Base-by-base conservation (phyloP, 139 green algal genomes). In the Coelastrella sp. region DNA sequence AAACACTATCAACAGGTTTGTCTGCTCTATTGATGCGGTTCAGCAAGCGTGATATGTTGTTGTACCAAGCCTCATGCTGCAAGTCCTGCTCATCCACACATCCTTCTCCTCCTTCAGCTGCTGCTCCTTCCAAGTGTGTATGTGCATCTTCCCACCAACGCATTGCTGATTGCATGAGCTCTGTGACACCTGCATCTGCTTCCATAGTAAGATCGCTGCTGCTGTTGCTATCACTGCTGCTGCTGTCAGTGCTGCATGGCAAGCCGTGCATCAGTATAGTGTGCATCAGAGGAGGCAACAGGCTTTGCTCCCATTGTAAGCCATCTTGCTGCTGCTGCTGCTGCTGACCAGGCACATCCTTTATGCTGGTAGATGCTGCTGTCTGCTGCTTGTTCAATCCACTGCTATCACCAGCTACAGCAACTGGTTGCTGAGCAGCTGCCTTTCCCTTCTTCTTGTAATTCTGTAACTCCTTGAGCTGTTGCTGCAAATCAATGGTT, bases 251-350 rank as follows among this genome's bases (percentile, higher is more conserved):
- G 62, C 7, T 69, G 27, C 15, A 23, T 2, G 17, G 21, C 1
- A 5, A 4, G 1, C 6, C 30, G 40, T 13, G 30, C 27, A 25
- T 15, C 34, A 50, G 32, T 35, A 74, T 51, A n/a, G 1, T 74
- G 9, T 27, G 30, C 5, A 32, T 27, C 4, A 43, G 11, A 1
- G 19, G 11, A 38, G 30, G 62, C 62, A 43, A 30, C 27, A 38
- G 25, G 21, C 27, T 71, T 27, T 30, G 23, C 27, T 74, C 34
- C 66, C 34, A 40, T 2, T 48, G 34, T 1, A 50, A 11, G 27
- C 32, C 11, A 13, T 79, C 43, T 15, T 63, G 45, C 43, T 27
- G 45, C 71, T 78, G 40, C 69, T 62, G 45, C 71, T 63, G 71
- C 45, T 43, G 13, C 71, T 62, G 69, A n/a, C n/a, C n/a, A n/a